Base-by-base conservation (phyloP, 331 rosid species). In the Pyrus hybrid region DNA sequence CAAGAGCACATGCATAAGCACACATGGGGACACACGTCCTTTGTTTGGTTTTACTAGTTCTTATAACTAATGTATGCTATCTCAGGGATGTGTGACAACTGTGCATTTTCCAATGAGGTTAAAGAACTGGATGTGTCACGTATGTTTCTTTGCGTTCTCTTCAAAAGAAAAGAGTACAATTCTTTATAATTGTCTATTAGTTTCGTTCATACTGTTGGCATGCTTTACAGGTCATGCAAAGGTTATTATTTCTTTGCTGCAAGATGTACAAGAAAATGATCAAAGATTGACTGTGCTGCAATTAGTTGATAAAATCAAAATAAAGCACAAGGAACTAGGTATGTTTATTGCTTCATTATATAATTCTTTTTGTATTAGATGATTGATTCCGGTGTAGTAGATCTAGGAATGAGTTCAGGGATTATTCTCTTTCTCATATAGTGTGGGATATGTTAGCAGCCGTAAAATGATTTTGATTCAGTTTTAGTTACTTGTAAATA, bases 21-120 rank as follows among this genome's bases (percentile, higher is more conserved):
- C 74, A 29, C 43, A 28, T 4, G 8, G 13, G 45, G 74, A 70
- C 18, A 6, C 33, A 37, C 13, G 43, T 80, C 51, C 26, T 57
- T 54, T 29, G 58, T 69, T 60, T 72, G 35, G 26, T 41, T 43
- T 63, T 54, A 13, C 29, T 12, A 53, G 54, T 54, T 70, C 54
- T 68, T 77, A 30, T 66, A 25, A 33, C 10, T 67, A 74, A 76
- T 72, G 7, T 67, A 45, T 62, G 58, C 67, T 73, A 67, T 81
- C 71, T 63, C 88, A 91, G 98, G 95, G 82, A 91, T 94, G 98
- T 94, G 98, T 17, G 98, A 94, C 90, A 87, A 75, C 73, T 94
- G 98, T 86, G 92, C 93, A 71, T 84, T 87, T 71, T 82, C 98
- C 74, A 84, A 77, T 65, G 95, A 86, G 73, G 88, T 87, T 83